A percentile compares a stretch with the other conserved stretches of the same genome.
Evolutionary conservation across 768 basidiomycete species (phyloP).

Genomic region (Fistulinella prunicolor): DNA sequence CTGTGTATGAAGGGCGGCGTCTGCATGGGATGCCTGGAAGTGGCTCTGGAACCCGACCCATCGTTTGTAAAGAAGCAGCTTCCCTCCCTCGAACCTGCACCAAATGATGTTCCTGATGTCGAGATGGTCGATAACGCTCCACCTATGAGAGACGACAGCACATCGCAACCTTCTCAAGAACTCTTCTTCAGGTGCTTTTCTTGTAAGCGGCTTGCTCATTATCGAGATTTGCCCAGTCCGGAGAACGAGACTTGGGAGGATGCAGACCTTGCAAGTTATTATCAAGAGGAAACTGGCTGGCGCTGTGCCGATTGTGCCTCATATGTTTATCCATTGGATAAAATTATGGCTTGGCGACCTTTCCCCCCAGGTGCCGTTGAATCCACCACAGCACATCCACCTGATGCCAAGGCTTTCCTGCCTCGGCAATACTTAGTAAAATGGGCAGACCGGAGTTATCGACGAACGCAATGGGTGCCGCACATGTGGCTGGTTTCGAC

Average conservation of each 20-base stretch:
- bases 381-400: conserved; percentile 38
- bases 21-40: conserved; percentile 74
- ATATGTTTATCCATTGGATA: conserved; percentile 67
- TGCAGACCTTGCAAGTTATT: conserved; percentile 54
- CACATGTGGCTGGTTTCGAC: conserved; percentile 85
- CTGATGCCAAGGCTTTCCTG: conserved; percentile 55
- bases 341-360: conserved; percentile 90
- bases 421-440: conserved; percentile 95
- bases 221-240: conserved; percentile 62
- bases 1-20: conserved; percentile 70
- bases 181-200: conserved; percentile 79
- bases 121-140: conserved; percentile 34
- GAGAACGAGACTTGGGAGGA: conserved; percentile 34
- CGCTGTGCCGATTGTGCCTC: conserved; percentile 77
- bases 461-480: conserved; percentile 83
- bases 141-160: conserved; percentile 11
- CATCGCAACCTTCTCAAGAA: conserved; percentile 31
- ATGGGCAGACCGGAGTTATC: conserved; percentile 78
- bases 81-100: conserved; percentile 8
- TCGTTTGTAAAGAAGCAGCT: conserved; percentile 18
- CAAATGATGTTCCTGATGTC: conserved; percentile 24
- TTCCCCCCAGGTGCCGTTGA: conserved; percentile 66
- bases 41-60: conserved; percentile 48
- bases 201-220: conserved; percentile 84
- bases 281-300: conserved; percentile 57